Conservation (phyloP, 2,329 filamentous ascomycete genomes). For the Grosmannia penicillata region DNA sequence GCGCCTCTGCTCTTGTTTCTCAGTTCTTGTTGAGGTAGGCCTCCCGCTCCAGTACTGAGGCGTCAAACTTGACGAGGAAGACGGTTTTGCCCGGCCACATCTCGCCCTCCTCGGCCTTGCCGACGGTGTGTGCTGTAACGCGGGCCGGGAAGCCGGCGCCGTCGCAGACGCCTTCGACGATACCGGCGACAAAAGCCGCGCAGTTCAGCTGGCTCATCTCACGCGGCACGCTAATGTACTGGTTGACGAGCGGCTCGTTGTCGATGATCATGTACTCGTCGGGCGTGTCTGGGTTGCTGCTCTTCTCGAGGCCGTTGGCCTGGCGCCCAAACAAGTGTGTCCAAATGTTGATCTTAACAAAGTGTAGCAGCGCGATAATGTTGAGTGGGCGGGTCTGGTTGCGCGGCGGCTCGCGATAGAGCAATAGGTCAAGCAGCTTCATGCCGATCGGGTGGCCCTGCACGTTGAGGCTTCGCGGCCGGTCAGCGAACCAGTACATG, state of each 20-base stretch:
- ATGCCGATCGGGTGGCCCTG: constrained; percentile 91
- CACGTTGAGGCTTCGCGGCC: constrained; percentile 63
- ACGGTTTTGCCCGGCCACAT: constrained; percentile 97
- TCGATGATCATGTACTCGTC: constrained; percentile 99
- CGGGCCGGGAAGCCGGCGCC: constrained; percentile 78
- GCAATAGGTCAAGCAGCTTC: constrained; percentile 85
- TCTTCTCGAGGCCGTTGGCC: constrained; percentile 87
- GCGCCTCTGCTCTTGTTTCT: background rate
- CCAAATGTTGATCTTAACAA: constrained; percentile 89
- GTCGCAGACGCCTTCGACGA: constrained; percentile 92
- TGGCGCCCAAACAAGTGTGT: constrained; percentile 80
- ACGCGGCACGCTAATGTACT: constrained; percentile 80
- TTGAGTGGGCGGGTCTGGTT: constrained; percentile 65
- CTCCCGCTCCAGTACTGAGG: constrained; percentile 86
- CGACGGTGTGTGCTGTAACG: constrained; percentile 77
- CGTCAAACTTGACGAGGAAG: constrained; percentile 82
- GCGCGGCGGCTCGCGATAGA: constrained; percentile 64
- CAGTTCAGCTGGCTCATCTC: constrained; percentile 97
- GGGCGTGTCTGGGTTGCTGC: constrained; percentile 61
- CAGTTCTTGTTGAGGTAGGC: constrained; percentile 52
- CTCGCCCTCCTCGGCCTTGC: constrained; percentile 45
- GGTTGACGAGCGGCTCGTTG: constrained; percentile 92
- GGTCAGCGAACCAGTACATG: too few relatives aligned
- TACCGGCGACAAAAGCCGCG: constrained; percentile 85
- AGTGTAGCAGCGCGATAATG: constrained; percentile 82